These are phyloP conservation scores for Colletotrichum sojae DNA, from an alignment of 2,329 filamentous ascomycete genomes.

Conservation along the genomic window DNA sequence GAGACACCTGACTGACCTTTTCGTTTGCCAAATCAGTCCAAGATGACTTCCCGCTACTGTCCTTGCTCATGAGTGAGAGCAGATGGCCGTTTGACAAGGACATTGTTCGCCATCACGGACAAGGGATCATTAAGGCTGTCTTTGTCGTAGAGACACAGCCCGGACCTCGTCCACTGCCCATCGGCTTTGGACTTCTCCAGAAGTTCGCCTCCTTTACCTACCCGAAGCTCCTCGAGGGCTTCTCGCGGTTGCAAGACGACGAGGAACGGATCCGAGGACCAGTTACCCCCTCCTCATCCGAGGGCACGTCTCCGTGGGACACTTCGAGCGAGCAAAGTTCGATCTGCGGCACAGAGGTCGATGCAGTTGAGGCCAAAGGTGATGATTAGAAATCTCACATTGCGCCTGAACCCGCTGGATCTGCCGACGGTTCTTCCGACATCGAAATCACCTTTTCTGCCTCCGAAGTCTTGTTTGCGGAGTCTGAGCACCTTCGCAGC, in stretches of 20 bases:
- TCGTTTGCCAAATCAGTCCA: background rate
- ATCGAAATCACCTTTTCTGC: background rate
- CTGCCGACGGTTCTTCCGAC: background rate
- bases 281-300: too few species aligned
- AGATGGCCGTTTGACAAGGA: background rate
- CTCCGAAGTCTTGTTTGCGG: too few species aligned
- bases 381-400: slow-evolving; percentile 5
- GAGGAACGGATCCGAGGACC: too few species aligned
- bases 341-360: too few species aligned
- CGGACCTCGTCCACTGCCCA: background rate
- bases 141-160: background rate
- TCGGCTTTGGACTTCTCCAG: background rate
- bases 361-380: background rate
- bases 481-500: background rate
- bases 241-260: too few species aligned
- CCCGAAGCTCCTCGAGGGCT: too few species aligned
- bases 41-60: background rate
- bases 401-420: background rate
- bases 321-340: too few species aligned
- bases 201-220: background rate
- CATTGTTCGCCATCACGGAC: background rate
- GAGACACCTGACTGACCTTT: background rate
- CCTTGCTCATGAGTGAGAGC: background rate
- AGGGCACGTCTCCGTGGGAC: too few species aligned
- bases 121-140: background rate